Conservation (phyloP, 148 eudicot genomes). For the Silene latifolia region DNA sequence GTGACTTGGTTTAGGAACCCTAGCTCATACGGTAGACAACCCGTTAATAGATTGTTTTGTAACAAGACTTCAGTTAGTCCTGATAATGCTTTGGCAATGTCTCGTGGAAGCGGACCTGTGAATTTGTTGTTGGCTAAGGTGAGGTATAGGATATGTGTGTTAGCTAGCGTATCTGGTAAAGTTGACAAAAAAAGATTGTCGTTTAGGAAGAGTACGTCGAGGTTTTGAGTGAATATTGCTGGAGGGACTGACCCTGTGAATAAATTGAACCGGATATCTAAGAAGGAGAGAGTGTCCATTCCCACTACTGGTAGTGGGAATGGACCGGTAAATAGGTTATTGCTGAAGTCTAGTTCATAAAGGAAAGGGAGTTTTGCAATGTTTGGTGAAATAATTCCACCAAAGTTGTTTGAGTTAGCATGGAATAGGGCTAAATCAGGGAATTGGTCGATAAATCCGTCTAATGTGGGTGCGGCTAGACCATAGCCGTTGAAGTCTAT, state of each 20-base stretch:
- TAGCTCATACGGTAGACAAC: slow-evolving; percentile 37
- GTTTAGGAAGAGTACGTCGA: slow-evolving; percentile 42
- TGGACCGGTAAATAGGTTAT: slow-evolving; percentile 68
- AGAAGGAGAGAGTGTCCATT: slow-evolving; percentile 44
- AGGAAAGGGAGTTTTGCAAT: slow-evolving; percentile 62
- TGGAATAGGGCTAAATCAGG: slow-evolving; percentile 78
- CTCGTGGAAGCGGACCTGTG: slow-evolving; percentile 34
- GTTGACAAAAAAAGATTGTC: slow-evolving; percentile 34
- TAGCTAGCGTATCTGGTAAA: slow-evolving; percentile 25
- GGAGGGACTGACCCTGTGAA: slow-evolving; percentile 77
- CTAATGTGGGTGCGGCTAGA: slow-evolving; percentile 48
- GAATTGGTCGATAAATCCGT: slow-evolving; percentile 70
- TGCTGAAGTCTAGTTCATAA: slow-evolving; percentile 82
- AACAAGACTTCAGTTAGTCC: slow-evolving; percentile 28
- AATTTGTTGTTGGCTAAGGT: slow-evolving; percentile 41
- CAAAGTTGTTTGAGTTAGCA: slow-evolving; percentile 75
- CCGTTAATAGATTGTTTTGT: slow-evolving; percentile 36
- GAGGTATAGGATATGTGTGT: slow-evolving; percentile 32
- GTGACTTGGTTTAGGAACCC: slow-evolving; percentile 35
- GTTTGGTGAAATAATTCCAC: slow-evolving; percentile 45
- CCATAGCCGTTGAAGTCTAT: slow-evolving; percentile 81
- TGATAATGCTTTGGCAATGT: slow-evolving; percentile 26
- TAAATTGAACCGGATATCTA: slow-evolving; percentile 71
- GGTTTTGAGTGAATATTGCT: slow-evolving; percentile 47
- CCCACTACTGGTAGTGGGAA: slow-evolving; percentile 62